Conservation (phyloP, 129 eudicot species). For the Lactuca sativa region DNA sequence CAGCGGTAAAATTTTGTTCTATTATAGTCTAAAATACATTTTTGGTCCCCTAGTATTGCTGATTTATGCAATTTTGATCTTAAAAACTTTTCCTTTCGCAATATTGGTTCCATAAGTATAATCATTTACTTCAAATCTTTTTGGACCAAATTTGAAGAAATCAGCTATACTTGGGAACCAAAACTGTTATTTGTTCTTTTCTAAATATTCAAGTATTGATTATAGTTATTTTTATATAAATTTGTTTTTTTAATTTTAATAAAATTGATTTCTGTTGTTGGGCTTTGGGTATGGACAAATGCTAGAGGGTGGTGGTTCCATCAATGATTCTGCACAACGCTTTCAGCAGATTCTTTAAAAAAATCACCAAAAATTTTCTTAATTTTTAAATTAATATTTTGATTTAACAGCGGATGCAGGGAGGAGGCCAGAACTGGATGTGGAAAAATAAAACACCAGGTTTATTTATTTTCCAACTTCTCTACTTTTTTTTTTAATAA, state of each 20-base stretch:
- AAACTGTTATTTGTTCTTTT: too few relatives aligned
- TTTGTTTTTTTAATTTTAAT: not conserved
- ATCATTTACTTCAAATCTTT: too few relatives aligned
- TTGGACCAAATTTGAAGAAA: too few relatives aligned
- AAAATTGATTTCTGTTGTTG: conserved; percentile 29
- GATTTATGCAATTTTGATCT: too few relatives aligned
- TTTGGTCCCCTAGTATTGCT: not conserved
- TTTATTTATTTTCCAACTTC: conserved; percentile 9
- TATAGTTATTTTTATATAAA: not conserved
- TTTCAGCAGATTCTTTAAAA: conserved; percentile 48
- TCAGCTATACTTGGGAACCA: too few relatives aligned
- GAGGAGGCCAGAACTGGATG: conserved; percentile 82
- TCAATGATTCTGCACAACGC: conserved; percentile 57
- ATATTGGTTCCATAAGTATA: too few relatives aligned
- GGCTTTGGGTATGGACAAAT: conserved; percentile 56
- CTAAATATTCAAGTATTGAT: conserved; percentile 55
- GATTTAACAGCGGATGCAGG: conserved; percentile 53
- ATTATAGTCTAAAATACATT: not conserved
- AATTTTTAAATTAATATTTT: too few relatives aligned
- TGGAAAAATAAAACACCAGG: conserved; percentile 91
- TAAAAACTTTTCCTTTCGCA: too few relatives aligned
- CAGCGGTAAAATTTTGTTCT: conserved; percentile 38
- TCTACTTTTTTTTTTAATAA: not conserved
- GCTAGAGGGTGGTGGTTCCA: conserved; percentile 47
- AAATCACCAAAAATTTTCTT: too few relatives aligned